Percentiles rank a stretch among this genome's conserved stretches.
Conservation (phyloP, 2,329 filamentous ascomycete species). For the Xylaria sp. region DNA sequence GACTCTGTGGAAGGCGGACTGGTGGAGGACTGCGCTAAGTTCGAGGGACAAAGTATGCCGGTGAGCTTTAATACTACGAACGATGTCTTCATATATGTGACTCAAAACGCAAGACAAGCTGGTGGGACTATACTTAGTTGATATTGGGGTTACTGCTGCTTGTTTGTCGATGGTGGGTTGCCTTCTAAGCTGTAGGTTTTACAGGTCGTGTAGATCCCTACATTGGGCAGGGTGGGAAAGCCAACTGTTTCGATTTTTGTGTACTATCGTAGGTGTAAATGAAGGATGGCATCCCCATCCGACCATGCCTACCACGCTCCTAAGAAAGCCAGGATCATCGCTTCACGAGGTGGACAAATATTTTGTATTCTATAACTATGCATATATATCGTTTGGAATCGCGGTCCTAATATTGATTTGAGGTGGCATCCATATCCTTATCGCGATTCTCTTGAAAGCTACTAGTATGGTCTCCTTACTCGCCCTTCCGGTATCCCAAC, state of each 20-base stretch:
- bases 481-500: conserved; percentile 13
- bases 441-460: conserved; percentile 8
- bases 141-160: not conserved
- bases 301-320: not conserved
- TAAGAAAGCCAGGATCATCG: not conserved
- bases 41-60: conserved; percentile 26
- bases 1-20: conserved; percentile 26
- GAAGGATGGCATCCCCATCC: not conserved
- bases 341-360: not conserved
- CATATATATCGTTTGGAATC: not conserved
- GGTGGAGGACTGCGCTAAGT: conserved; percentile 20
- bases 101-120: conserved; percentile 27
- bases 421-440: conserved; percentile 4
- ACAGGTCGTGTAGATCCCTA: too few relatives aligned
- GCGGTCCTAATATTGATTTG: not conserved
- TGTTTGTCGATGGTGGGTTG: too few relatives aligned
- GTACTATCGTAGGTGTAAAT: too few relatives aligned
- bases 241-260: too few relatives aligned
- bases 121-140: not conserved
- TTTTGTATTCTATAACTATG: not conserved
- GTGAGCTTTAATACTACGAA: conserved; percentile 11
- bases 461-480: not conserved
- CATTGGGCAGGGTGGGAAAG: too few relatives aligned
- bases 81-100: conserved; percentile 28
- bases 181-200: not conserved